These are phyloP conservation scores for Drechslerella dactyloides DNA, from an alignment of 2,329 filamentous ascomycete genomes.

Conservation along the genomic window DNA sequence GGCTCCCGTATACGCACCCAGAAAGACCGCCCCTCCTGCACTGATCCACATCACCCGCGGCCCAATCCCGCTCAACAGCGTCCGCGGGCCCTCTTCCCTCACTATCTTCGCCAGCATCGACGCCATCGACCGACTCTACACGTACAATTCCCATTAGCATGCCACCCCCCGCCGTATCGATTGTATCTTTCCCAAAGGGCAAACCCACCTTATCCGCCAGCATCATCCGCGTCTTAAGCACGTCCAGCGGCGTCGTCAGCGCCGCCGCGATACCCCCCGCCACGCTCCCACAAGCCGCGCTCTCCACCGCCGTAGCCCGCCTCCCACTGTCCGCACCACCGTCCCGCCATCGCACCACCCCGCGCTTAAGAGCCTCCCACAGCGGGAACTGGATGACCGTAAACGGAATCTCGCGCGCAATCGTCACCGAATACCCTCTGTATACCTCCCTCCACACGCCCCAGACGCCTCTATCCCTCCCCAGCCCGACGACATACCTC, in stretches of 20 bases:
- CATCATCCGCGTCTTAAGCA: conserved; percentile 97
- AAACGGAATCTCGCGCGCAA: conserved; percentile 95
- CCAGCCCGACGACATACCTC: conserved; percentile 35
- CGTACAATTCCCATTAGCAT: conserved; percentile 1
- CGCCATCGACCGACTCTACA: conserved; percentile 48
- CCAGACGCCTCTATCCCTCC: conserved; percentile 28
- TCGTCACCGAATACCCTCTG: conserved; percentile 87
- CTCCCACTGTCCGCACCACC: conserved; percentile 53
- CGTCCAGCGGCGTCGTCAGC: conserved; percentile 89
- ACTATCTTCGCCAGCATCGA: conserved; percentile 52
- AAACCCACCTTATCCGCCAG: conserved; percentile 75
- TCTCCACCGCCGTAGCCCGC: conserved; percentile 74
- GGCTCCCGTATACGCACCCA: conserved; percentile 64
- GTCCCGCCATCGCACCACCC: conserved; percentile 61
- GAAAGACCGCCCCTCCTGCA: conserved; percentile 88
- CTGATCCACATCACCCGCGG: conserved; percentile 94
- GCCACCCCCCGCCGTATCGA: not conserved
- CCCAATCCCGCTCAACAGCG: conserved; percentile 66
- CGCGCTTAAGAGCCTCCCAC: conserved; percentile 90
- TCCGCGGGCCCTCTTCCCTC: conserved; percentile 60
- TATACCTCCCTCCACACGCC: conserved; percentile 84
- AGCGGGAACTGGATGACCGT: conserved; percentile 96
- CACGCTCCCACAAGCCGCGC: conserved; percentile 81
- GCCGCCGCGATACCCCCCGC: conserved; percentile 85
- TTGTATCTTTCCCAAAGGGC: not conserved